Base-by-base conservation (phyloP, 2,329 filamentous ascomycete genomes). In the Cercospora nicotianae region DNA sequence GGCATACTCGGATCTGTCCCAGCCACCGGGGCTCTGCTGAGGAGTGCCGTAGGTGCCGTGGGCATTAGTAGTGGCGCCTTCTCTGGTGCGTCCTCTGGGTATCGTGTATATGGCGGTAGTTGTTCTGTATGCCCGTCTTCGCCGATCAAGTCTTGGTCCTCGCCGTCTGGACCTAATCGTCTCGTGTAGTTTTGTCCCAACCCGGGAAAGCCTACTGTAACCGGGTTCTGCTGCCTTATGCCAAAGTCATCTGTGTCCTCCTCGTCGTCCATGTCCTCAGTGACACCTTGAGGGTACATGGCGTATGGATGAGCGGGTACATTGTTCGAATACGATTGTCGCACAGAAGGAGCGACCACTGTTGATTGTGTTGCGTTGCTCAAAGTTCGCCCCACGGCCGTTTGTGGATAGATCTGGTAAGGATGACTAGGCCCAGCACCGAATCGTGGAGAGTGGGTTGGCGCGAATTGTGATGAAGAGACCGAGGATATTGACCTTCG, bases 121-220 rank as follows among this genome's bases (percentile, higher is more conserved):
- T 96, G 92, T 79, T 98, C 94, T 1, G 91, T 90, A 76, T 97
- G 93, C 1, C 94, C 94, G 75, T 96, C 89, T 0, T 91, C 91
- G 1, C 93, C 93, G 62, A 97, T 90, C 64, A 97, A 87, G 77
- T 94, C 93, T 58, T 90, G 92, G 73, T 97, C 94, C 80, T 97
- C 93, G 63, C 92, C 92, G 66, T 93, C 91, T 0, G 92, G 90
- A 0, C 91, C 91, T 62, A 92, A 80, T 62, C 90, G 88, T 70
- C 91, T 84, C 75, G 90, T 91, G 74, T 93, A 96, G 9, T 68
- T 72, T 64, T 85, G 87, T 5, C 84, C 83, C 39, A 88, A 81
- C 5, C 90, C 90, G 6, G 89, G 88, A 72, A 96, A 97, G 3
- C 92, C 93, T 13, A 95, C 85, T 0, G 87, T 90, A 70, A 89